These are phyloP conservation scores for Colletotrichum navitas DNA, from an alignment of 2,329 filamentous ascomycete species.

Conservation along the genomic window DNA sequence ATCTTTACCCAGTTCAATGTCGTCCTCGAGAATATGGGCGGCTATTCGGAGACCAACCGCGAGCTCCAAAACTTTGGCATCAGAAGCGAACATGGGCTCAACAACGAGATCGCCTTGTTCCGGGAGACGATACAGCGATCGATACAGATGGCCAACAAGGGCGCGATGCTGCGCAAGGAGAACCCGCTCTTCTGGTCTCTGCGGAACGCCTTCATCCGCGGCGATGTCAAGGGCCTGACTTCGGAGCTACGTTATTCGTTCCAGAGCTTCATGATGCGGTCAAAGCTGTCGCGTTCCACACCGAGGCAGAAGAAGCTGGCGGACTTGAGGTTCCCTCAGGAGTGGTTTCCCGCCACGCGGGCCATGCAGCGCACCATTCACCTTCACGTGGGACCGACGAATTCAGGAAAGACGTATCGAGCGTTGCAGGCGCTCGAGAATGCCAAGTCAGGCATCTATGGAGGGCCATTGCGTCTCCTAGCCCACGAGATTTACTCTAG, in stretches of 20 bases:
- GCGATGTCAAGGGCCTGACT: conserved; percentile 63
- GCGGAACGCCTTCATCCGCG: conserved; percentile 69
- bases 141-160: conserved; percentile 58
- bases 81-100: conserved; percentile 55
- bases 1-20: conserved; percentile 40
- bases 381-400: conserved; percentile 95
- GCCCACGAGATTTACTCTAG: conserved; percentile 97
- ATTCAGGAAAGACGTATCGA: conserved; percentile 98
- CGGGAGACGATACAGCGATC: conserved; percentile 58
- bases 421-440: conserved; percentile 87
- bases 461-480: conserved; percentile 87
- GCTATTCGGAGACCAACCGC: conserved; percentile 36
- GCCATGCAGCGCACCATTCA: conserved; percentile 85
- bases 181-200: conserved; percentile 71
- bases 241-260: conserved; percentile 77
- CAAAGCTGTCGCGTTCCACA: conserved; percentile 66
- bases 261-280: conserved; percentile 72
- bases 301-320: conserved; percentile 74
- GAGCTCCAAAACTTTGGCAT: conserved; percentile 44
- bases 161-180: conserved; percentile 53
- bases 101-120: conserved; percentile 61
- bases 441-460: conserved; percentile 84
- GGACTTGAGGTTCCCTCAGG: conserved; percentile 89
- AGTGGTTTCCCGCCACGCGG: conserved; percentile 92
- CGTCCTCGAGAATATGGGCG: conserved; percentile 36